Base-by-base conservation (phyloP, 192 early-diverging fungal genomes). In the Coemansia biformis region DNA sequence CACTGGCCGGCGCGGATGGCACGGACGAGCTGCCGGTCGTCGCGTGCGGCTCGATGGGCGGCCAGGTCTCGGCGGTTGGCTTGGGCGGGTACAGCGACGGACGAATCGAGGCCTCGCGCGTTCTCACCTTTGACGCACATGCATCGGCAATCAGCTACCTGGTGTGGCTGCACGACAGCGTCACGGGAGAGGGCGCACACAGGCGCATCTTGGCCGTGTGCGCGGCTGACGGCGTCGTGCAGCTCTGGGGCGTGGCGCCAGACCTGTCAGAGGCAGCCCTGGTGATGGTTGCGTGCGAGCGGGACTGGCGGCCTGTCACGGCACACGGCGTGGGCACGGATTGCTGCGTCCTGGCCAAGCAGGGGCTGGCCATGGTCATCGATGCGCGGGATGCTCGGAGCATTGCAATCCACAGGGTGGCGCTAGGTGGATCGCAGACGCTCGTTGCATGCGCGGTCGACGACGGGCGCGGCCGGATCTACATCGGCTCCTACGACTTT, bases 221-320 rank as follows among this genome's bases (percentile, higher is more conserved):
- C 43, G n/a, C 54, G 1, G 23, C 48, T 11, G 59, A 74, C 26
- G 70, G 70, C 18, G 35, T 42, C 0, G 54, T 56, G 19, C 44
- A 43, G 9, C 42, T 74, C 22, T 66, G 63, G 70, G 17, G 34
- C 7, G 38, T 74, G 7, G 15, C 43, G 3, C 18, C 29, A 2
- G 59, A 66, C 29, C 16, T 66, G 21, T 33, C 48, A 0, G 39
- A 50, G 15, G 58, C 58, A 11, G 31, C 36, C 4, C 18, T 38
- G 29, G 5, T 58, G 7, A 18, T 30, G 4, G 35, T 29, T 13
- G 17, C 65, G 4, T 48, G 58, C 2, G 23, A 19, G 8, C 19
- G 35, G 6, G 69, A 73, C 46, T 73, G 69, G 69, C 57, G 63
- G 16, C 35, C 57, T 8, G 42, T 58, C 32, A 73, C 69, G 3